Base-by-base conservation (phyloP, 495 filamentous ascomycete genomes). In the Daldinia concentrica region DNA sequence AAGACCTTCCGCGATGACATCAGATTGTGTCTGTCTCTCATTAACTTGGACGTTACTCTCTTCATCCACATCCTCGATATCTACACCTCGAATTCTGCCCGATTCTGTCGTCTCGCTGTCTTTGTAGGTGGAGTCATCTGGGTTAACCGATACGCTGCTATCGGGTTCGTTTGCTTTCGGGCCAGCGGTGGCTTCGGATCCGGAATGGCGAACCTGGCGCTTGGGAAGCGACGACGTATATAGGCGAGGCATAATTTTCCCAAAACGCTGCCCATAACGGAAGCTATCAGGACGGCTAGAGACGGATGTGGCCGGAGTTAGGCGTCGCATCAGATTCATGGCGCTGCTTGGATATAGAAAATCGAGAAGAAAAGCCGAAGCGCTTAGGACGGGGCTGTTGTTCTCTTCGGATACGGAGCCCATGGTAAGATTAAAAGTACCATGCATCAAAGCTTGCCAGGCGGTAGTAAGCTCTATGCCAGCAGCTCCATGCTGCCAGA, bases 401-500 rank as follows among this genome's bases (percentile, higher is more conserved):
- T 50, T 74, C 41, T 70, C 59, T 17, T 72, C 48, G 6, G 65
- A 41, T 11, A 72, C 7, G 15, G 58, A 48, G 22, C 3, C 29
- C n/a, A 48, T 57, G 52, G 48, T 56, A 24, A 65, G 36, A 62
- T 73, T 62, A 6, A 74, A 60, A 6, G 72, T 70, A 32, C 74
- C 64, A 55, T 78, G 80, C 71, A 82, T 63, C 57, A 83, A 67
- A 41, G 79, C 77, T 61, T 81, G 80, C 79, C 82, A 87, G 55
- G 82, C 73, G 43, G 78, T 76, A 60, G 82, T 76, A 64, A 90
- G 78, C 68, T 93, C 88, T 67, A 89, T 76, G 37, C 86, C 81
- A 66, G 82, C 75, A 41, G 83, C 85, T 36, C 85, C 88, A 82
- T 92, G 87, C 56, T 87, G 84, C 87, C 90, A 93, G 64, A 93